Evolutionary conservation across 805 yeast species (phyloP).

Genomic region (Pichia scutulata): DNA sequence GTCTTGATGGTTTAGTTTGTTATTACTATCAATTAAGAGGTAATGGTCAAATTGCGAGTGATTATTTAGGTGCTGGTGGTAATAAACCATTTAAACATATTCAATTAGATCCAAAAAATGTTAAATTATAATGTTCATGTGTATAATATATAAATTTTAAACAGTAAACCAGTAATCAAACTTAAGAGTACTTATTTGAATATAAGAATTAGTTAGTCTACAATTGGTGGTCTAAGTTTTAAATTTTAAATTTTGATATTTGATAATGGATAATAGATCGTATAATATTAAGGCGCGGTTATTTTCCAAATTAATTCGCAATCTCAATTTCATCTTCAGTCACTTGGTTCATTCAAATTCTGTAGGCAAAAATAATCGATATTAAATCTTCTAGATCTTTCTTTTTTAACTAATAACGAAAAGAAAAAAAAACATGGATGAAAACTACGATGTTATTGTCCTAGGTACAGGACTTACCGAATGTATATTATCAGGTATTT

Average conservation of each 20-base stretch:
- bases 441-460: constrained; percentile 93
- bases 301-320: too few relatives aligned
- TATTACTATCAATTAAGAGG: constrained; percentile 93
- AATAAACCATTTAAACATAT: constrained; percentile 67
- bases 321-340: not conserved
- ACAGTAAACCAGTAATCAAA: too few relatives aligned
- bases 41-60: constrained; percentile 86
- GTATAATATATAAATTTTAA: not conserved
- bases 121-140: constrained; percentile 10
- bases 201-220: not conserved
- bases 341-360: not conserved
- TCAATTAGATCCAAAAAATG: constrained; percentile 36
- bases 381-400: not conserved
- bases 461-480: constrained; percentile 94
- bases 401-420: not conserved
- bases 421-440: constrained; percentile 56
- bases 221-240: not conserved
- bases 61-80: constrained; percentile 93
- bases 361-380: not conserved
- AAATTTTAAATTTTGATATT: too few relatives aligned
- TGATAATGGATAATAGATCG: too few relatives aligned
- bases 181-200: too few relatives aligned
- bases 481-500: constrained; percentile 86
- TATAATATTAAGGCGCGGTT: too few relatives aligned
- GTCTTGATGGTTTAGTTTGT: constrained; percentile 91